Conservation (phyloP, 1,284 basidiomycete species). For the Marasmius sp. region DNA sequence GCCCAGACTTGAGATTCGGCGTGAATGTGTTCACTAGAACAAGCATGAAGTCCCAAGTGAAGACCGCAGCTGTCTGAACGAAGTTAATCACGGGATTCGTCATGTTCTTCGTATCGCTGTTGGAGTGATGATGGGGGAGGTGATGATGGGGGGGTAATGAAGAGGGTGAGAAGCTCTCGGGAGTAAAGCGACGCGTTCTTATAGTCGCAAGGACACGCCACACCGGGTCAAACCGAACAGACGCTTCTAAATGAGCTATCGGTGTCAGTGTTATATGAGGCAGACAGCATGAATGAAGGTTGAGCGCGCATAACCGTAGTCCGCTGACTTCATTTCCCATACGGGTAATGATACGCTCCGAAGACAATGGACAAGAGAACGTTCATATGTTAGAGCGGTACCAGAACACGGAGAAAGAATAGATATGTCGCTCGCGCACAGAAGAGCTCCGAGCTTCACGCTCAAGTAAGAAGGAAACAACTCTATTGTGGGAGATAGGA, state of each 20-base stretch:
- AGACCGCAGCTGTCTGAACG: slow-evolving; percentile 32
- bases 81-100: slow-evolving; percentile 25
- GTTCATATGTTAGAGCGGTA: too few species aligned
- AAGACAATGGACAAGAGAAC: too few species aligned
- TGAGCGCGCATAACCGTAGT: not conserved
- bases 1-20: slow-evolving; percentile 46
- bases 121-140: slow-evolving; percentile 24
- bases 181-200: not conserved
- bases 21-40: slow-evolving; percentile 55
- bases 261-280: not conserved
- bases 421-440: not conserved
- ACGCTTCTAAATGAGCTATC: not conserved
- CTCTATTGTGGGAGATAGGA: not conserved
- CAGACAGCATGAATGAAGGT: not conserved
- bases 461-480: not conserved
- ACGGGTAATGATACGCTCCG: too few species aligned
- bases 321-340: not conserved
- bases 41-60: slow-evolving; percentile 56
- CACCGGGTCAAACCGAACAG: not conserved
- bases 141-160: slow-evolving; percentile 19
- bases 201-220: not conserved
- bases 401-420: not conserved
- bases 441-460: not conserved
- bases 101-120: slow-evolving; percentile 12
- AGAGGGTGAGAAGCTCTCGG: not conserved